These are phyloP conservation scores for Yamadazyma diospyri DNA, from an alignment of 1,139 yeast genomes.

Conservation along the genomic window DNA sequence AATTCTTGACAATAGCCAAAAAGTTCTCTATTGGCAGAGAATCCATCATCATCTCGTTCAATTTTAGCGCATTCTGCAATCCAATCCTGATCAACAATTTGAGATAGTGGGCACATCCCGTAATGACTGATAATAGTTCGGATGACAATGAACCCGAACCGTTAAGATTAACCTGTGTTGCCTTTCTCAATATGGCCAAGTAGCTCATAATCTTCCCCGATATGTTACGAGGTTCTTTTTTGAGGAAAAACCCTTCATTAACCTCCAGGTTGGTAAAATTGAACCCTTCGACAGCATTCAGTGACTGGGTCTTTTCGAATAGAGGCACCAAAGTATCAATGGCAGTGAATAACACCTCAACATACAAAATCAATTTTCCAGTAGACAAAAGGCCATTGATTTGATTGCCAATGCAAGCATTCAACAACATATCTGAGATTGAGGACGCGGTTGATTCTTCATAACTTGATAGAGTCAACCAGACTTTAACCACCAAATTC, in stretches of 20 bases:
- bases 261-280: not conserved
- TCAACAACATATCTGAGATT: slow-evolving; percentile 87
- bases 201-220: slow-evolving; percentile 78
- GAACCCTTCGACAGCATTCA: not conserved
- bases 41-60: slow-evolving; percentile 56
- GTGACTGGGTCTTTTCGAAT: not conserved
- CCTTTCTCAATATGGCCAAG: slow-evolving; percentile 64
- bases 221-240: slow-evolving; percentile 85
- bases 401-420: slow-evolving; percentile 76
- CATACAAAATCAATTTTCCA: slow-evolving; percentile 67
- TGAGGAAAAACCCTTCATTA: slow-evolving; percentile 16
- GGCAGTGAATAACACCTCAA: slow-evolving; percentile 75
- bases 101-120: slow-evolving; percentile 90
- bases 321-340: slow-evolving; percentile 45
- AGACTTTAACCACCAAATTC: slow-evolving; percentile 68
- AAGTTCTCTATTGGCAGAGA: slow-evolving; percentile 64
- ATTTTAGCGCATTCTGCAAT: slow-evolving; percentile 66
- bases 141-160: slow-evolving; percentile 65
- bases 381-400: slow-evolving; percentile 68
- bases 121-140: slow-evolving; percentile 71
- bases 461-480: slow-evolving; percentile 84
- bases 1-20: slow-evolving; percentile 36
- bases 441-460: slow-evolving; percentile 93
- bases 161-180: slow-evolving; percentile 44
- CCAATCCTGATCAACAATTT: slow-evolving; percentile 83